phyloP scores from a whole-genome alignment of 73 alveolate species.

The Tetrahymena malaccensis region DNA sequence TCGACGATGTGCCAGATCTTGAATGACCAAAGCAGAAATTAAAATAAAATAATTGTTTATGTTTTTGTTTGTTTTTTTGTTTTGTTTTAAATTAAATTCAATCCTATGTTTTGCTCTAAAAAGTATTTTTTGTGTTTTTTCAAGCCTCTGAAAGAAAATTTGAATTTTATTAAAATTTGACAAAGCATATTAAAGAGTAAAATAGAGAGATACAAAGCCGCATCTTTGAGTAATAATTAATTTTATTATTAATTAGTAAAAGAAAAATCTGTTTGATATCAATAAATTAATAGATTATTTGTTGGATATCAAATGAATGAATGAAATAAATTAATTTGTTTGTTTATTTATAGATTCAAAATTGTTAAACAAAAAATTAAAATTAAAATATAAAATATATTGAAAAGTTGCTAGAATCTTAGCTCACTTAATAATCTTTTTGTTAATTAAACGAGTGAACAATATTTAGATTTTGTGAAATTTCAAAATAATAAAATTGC shows the following conservation, averaged over 20 bases:
- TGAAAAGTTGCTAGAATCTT: not conserved
- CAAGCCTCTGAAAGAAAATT: no score
- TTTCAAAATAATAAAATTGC: not conserved
- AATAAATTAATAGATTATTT: not conserved
- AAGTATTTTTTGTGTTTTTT: no score
- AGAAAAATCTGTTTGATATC: no score
- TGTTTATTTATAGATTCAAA: not conserved
- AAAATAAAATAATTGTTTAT: not conserved
- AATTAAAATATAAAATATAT: no score
- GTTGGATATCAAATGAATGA: not conserved
- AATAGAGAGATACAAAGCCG: not conserved
- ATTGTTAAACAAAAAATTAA: not conserved
- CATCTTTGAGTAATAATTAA: not conserved
- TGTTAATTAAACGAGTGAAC: not conserved
- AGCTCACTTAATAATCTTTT: not conserved
- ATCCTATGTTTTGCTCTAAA: not conserved
- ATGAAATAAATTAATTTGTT: no score
- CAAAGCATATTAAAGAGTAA: not conserved
- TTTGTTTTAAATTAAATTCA: no score
- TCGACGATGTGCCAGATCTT: conserved; percentile 47
- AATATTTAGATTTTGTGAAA: no score
- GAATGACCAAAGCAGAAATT: conserved; percentile 9
- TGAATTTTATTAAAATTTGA: not conserved
- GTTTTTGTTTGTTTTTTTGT: not conserved
- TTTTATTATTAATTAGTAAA: not conserved